Base-by-base conservation (phyloP, 352 stramenopile genomes). In the Aphanomyces stellatus region DNA sequence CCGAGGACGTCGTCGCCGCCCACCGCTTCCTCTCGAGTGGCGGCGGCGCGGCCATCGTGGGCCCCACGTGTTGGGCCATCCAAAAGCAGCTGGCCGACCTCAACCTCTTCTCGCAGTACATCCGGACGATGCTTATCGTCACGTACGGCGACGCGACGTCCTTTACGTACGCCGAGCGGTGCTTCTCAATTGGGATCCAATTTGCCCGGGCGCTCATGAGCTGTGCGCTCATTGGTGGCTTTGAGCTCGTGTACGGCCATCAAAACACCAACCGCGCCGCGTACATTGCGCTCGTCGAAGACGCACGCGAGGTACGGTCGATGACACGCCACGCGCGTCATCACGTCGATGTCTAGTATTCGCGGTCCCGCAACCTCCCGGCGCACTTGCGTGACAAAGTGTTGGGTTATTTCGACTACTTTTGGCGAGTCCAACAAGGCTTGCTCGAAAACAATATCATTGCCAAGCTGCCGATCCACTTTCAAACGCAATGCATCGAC, bases 321-420 rank as follows among this genome's bases (percentile, higher is more conserved):
- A 7, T 57, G 7, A 11, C 27, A 24, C 25, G n/a, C 5, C 42
- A 8, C n/a, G 7, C 42, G 5, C 3, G 5, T 28, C 27, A 28
- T 49, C 42, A n/a, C n/a, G n/a, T n/a, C n/a, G 15, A 17, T 30
- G 10, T 22, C 2, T 59, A 67, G 60, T 67, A 67, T 22, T 49
- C 60, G 17, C 15, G 42, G 33, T 67, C 60, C 8, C 5, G 60
- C 6, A 41, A 57, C 13, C 42, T 67, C 11, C 60, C 60, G 17
- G 30, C 33, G 34, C 28, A 67, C 4, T 51, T 67, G 17, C 60
- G 60, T 27, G 57, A 59, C 30, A 67, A 67, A 34, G 35, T 67
- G 5, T 41, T 67, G 28, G 60, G 60, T 27, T 67, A 67, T 43
- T 67, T 67, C 34, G 60, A 67, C 43, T 67, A 67, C 42, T 67